Evolutionary conservation across 345 rosid species (phyloP), one percentile per base, ranked within the genome.

Genomic region (Linum trigynum): DNA sequence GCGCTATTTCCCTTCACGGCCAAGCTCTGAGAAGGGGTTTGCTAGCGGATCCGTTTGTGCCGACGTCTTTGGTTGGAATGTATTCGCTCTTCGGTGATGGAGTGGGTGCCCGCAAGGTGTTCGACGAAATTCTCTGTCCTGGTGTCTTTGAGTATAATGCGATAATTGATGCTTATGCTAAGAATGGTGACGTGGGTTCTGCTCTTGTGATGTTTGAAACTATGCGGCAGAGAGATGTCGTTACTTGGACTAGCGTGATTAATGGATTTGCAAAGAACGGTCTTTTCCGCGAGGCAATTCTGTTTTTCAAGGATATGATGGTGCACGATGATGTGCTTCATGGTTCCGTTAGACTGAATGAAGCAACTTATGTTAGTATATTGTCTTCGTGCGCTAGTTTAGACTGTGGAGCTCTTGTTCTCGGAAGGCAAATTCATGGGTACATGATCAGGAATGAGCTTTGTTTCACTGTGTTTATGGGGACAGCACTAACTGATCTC

Each of bases 231-330:
- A 76, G 68, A 23, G 91, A 87, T 69, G 91, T 85, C 38, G 79
- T 89, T 38, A 82, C 94, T 23, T 89, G 94, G 96, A 85, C 94
- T 10, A 85, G 68, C 62, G 76, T 86, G 70, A 80, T 89, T 45
- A 83, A 77, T 55, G 96, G 96, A 76, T 80, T 85, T 66, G 60
- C 70, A 55, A 76, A 53, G 55, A 83, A 76, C 35, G 79, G 79
- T 9, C 67, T 67, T 55, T 85, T 82, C 12, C 7, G 42, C 4
- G 70, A 83, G 67, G 89, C 84, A 1, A 58, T 89, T 57, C 50
- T 15, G 59, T 53, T 71, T 63, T 85, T 89, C 51, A 61, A 69
- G 61, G 77, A 73, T 59, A 83, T 89, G 91, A 67, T 86, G 61
- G 67, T 55, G 53, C 53, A 71, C 4, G 53, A 61, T 3, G 51